Percentiles rank a stretch among this genome's conserved stretches.
Conservation (phyloP, 2,329 filamentous ascomycete genomes). For the Penicillium sp. region DNA sequence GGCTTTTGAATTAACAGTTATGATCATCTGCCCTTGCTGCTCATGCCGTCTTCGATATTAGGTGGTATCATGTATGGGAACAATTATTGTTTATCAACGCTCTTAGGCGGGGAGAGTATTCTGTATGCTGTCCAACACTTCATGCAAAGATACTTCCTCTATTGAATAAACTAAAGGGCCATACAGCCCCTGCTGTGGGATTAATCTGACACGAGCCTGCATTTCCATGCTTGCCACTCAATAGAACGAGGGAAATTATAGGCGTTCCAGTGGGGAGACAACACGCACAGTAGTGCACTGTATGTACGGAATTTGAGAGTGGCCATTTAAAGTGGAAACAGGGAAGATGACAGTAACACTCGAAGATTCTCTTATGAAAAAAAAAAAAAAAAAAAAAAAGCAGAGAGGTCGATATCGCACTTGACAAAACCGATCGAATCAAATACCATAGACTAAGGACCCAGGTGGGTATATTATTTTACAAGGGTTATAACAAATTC, state of each 20-base stretch:
- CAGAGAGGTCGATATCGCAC: slow-evolving; percentile 8
- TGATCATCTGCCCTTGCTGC: slow-evolving; percentile 18
- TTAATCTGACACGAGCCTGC: slow-evolving; percentile 17
- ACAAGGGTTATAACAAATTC: not conserved
- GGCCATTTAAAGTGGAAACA: not conserved
- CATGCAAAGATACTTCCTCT: not conserved
- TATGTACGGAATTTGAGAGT: not conserved
- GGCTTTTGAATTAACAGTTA: not conserved
- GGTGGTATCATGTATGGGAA: slow-evolving; percentile 8
- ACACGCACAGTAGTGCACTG: slow-evolving; percentile 10
- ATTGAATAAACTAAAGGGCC: not conserved
- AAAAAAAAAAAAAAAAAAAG: not conserved
- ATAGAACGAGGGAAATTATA: slow-evolving; percentile 1
- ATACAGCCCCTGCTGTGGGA: slow-evolving; percentile 3
- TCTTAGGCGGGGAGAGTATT: not conserved
- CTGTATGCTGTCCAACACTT: not conserved
- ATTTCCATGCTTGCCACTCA: slow-evolving; percentile 11
- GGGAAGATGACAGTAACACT: not conserved
- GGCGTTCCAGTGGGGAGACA: not conserved
- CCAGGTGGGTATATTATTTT: not conserved
- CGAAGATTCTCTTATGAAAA: too few species aligned
- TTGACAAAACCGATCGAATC: slow-evolving; percentile 16
- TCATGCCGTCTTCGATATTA: slow-evolving; percentile 6
- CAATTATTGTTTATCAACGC: slow-evolving; percentile 16
- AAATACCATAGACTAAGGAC: not conserved